These are phyloP conservation scores for Musa balbisiana DNA, from an alignment of 202 grass and related monocot species.

Conservation along the genomic window DNA sequence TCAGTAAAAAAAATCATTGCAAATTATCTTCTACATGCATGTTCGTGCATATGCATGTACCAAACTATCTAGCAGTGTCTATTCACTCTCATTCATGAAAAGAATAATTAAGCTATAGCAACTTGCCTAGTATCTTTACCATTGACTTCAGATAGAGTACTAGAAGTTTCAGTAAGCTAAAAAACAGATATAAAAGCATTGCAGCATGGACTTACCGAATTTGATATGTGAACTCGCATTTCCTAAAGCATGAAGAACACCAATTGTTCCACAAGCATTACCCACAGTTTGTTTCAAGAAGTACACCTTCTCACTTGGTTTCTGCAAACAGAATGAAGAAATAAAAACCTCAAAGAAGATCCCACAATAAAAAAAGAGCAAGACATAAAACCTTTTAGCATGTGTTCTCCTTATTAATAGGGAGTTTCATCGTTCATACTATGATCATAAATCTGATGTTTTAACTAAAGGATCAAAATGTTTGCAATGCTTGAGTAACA, in stretches of 20 bases:
- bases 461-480: not conserved
- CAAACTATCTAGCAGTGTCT: not conserved
- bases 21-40: not conserved
- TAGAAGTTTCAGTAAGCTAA: not conserved
- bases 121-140: not conserved
- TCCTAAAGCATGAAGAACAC: constrained; percentile 82
- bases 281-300: constrained; percentile 78
- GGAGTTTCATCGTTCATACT: not conserved
- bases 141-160: not conserved
- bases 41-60: not conserved
- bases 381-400: too few species aligned
- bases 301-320: constrained; percentile 55
- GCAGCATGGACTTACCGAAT: constrained; percentile 36
- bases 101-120: not conserved
- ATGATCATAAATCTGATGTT: not conserved
- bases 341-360: not conserved
- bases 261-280: constrained; percentile 91
- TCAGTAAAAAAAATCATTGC: not conserved
- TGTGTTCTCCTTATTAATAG: not conserved
- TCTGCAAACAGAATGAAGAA: constrained; percentile 25
- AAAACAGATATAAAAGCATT: not conserved
- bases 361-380: not conserved
- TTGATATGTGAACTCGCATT: constrained; percentile 65
- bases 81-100: not conserved
- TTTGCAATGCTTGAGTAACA: not conserved